phyloP scores from a whole-genome alignment of 2,329 filamentous ascomycete genomes.

The Neobulgaria alba region DNA sequence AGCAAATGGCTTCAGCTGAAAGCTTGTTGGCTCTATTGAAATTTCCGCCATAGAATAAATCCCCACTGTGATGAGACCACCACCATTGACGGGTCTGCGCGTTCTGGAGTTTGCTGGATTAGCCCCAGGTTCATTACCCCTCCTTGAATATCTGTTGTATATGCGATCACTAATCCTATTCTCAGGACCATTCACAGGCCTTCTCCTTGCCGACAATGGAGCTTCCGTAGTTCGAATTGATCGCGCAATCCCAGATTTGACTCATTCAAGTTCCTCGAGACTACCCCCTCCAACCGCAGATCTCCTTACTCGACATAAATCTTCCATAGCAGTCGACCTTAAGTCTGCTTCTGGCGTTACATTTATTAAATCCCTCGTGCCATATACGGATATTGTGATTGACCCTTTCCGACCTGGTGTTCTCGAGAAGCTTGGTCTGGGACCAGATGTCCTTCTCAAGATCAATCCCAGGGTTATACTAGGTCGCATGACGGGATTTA shows the following conservation, averaged over 20 bases:
- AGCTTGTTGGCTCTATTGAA: no score
- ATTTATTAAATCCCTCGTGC: conserved; percentile 58
- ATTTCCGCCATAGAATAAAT: no score
- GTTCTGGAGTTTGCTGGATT: conserved; percentile 60
- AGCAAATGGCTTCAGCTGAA: no score
- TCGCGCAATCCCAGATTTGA: conserved; percentile 42
- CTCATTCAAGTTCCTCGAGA: conserved; percentile 31
- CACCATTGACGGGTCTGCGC: conserved; percentile 47
- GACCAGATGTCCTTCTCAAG: conserved; percentile 54
- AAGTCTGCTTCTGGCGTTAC: conserved; percentile 56
- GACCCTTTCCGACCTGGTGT: conserved; percentile 91
- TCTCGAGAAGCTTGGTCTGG: conserved; percentile 73
- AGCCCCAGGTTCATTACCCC: conserved; percentile 39
- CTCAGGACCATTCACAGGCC: conserved; percentile 75
- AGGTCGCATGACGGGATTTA: conserved; percentile 81
- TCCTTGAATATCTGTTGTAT: conserved; percentile 17
- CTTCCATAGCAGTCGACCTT: conserved; percentile 71
- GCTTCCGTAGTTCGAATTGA: conserved; percentile 84
- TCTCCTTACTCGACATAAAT: conserved; percentile 71
- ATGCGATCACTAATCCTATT: conserved; percentile 2
- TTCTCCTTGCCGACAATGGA: conserved; percentile 83
- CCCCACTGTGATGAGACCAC: conserved; percentile 19
- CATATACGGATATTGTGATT: conserved; percentile 67
- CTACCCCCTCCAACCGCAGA: conserved; percentile 50
- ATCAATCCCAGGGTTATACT: conserved; percentile 72